phyloP scores from a whole-genome alignment of 805 yeast genomes.

The Ogataea populi-albae region DNA sequence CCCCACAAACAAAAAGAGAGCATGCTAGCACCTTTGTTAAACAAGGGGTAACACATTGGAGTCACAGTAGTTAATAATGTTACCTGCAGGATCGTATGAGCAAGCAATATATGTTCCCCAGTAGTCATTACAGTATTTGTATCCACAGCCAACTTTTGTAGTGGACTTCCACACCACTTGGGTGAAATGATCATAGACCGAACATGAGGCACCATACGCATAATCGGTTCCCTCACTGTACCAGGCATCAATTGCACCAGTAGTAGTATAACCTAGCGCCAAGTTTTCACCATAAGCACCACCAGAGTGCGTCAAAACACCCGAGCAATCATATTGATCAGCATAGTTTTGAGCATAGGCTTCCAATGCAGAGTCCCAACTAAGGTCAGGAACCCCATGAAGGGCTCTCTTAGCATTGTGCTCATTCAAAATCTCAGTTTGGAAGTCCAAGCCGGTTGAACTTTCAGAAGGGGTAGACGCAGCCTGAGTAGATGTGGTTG shows the following conservation, averaged over 20 bases:
- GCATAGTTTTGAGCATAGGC: slow-evolving; percentile 61
- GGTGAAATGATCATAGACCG: slow-evolving; percentile 62
- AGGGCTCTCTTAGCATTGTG: slow-evolving; percentile 61
- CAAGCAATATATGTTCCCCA: slow-evolving; percentile 68
- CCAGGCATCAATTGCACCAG: slow-evolving; percentile 67
- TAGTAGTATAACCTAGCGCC: slow-evolving; percentile 61
- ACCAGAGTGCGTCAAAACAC: slow-evolving; percentile 58
- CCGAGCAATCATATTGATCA: slow-evolving; percentile 53
- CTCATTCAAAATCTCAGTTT: slow-evolving; percentile 44
- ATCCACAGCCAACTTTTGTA: slow-evolving; percentile 65
- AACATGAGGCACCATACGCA: slow-evolving; percentile 51
- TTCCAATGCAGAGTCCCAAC: slow-evolving; percentile 57
- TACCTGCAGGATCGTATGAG: slow-evolving; percentile 78
- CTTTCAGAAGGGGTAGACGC: slow-evolving; percentile 15
- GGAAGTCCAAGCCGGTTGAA: slow-evolving; percentile 21
- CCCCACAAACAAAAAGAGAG: too few relatives aligned
- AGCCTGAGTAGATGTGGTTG: slow-evolving; percentile 10
- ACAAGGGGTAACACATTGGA: slow-evolving; percentile 33
- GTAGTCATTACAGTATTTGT: slow-evolving; percentile 41
- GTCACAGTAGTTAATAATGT: slow-evolving; percentile 47
- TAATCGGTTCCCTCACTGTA: slow-evolving; percentile 60
- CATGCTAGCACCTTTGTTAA: too few relatives aligned
- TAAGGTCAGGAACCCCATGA: slow-evolving; percentile 49
- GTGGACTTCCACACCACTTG: slow-evolving; percentile 70
- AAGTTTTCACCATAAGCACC: slow-evolving; percentile 76